Conservation (phyloP, 441 rosid species). For the Adansonia gregorii region DNA sequence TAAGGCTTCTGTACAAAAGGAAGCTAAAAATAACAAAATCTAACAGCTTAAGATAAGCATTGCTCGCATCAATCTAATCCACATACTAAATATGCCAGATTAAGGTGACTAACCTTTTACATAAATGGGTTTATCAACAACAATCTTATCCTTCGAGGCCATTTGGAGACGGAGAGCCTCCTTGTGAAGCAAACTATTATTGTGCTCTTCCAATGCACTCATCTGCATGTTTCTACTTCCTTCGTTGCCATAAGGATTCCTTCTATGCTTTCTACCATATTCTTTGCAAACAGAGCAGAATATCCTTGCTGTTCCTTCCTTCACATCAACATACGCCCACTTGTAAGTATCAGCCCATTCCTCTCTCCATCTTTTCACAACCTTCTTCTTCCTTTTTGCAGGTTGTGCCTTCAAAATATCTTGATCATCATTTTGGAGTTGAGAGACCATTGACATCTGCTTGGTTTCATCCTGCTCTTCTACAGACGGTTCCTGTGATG, state of each 20-base stretch:
- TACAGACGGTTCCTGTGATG: conserved; percentile 68
- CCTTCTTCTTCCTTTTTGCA: conserved; percentile 90
- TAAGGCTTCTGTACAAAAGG: neutral
- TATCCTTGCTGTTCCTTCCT: conserved; percentile 96
- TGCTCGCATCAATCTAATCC: neutral
- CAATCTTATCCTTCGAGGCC: conserved; percentile 94
- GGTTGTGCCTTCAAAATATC: conserved; percentile 72
- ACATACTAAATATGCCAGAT: conserved; percentile 15
- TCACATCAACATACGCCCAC: conserved; percentile 98
- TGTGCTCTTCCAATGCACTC: conserved; percentile 99
- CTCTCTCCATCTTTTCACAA: conserved; percentile 99
- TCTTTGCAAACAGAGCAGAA: conserved; percentile 97
- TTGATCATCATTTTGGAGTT: conserved; percentile 67
- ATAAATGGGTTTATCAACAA: conserved; percentile 83
- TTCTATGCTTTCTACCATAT: conserved; percentile 94
- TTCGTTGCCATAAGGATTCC: conserved; percentile 99
- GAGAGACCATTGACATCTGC: conserved; percentile 77
- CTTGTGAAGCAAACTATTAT: conserved; percentile 97
- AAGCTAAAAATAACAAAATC: conserved; percentile 2
- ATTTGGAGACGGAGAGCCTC: conserved; percentile 97
- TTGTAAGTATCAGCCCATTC: conserved; percentile 99
- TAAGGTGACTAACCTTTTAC: conserved; percentile 72
- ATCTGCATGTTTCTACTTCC: conserved; percentile 99
- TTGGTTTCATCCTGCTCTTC: conserved; percentile 88
- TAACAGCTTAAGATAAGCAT: neutral